Conservation (phyloP, 2,329 filamentous ascomycete species). For the Penicillium verrucosum region DNA sequence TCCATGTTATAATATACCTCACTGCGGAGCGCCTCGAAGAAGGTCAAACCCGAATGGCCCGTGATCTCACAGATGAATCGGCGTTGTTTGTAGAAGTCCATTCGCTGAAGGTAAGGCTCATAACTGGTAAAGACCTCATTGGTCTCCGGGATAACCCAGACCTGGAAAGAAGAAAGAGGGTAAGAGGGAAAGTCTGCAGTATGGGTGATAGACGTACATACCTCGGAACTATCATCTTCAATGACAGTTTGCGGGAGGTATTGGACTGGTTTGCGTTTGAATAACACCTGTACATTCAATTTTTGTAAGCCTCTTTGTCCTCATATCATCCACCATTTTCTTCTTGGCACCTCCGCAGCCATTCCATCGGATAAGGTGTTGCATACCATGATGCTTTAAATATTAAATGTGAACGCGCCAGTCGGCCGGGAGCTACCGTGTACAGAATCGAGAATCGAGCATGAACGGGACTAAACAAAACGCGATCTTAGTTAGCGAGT, state of each 20-base stretch:
- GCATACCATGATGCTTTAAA: slow-evolving; percentile 34
- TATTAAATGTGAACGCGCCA: slow-evolving; percentile 20
- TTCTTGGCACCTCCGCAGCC: neutral
- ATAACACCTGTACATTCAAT: slow-evolving; percentile 67
- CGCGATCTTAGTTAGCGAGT: slow-evolving; percentile 18
- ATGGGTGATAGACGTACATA: slow-evolving; percentile 43
- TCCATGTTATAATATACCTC: slow-evolving; percentile 61
- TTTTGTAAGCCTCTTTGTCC: slow-evolving; percentile 19
- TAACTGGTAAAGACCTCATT: slow-evolving; percentile 87
- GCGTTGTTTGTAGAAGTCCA: slow-evolving; percentile 92
- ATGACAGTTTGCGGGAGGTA: slow-evolving; percentile 69
- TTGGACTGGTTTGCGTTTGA: slow-evolving; percentile 92
- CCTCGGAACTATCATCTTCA: slow-evolving; percentile 79
- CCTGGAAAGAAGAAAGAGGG: slow-evolving; percentile 49
- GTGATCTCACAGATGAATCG: slow-evolving; percentile 95
- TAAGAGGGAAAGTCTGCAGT: slow-evolving; percentile 14
- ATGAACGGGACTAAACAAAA: slow-evolving; percentile 19
- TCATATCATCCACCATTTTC: neutral
- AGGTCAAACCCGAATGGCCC: slow-evolving; percentile 84
- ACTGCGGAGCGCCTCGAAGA: slow-evolving; percentile 87
- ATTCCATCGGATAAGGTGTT: slow-evolving; percentile 2
- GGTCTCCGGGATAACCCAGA: slow-evolving; percentile 88
- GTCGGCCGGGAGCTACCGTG: slow-evolving; percentile 25
- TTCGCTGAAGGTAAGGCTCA: slow-evolving; percentile 78
- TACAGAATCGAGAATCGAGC: slow-evolving; percentile 11